These are phyloP conservation scores for Mycothermus thermophilus DNA, from an alignment of 495 filamentous ascomycete genomes.

Conservation along the genomic window DNA sequence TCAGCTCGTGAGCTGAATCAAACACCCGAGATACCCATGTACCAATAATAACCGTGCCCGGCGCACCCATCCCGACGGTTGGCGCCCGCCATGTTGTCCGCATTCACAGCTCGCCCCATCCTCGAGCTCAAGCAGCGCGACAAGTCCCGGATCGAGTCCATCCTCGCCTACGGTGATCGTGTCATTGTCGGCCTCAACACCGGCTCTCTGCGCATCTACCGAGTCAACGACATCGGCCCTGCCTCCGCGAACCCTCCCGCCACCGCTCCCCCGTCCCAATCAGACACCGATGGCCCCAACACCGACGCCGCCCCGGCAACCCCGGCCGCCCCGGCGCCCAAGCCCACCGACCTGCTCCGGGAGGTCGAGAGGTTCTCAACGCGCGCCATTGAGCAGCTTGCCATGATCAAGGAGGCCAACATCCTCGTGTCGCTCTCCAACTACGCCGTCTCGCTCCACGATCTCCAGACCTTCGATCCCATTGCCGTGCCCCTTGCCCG, in stretches of 20 bases:
- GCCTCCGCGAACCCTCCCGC: constrained; percentile 11
- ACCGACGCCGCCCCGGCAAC: constrained; percentile 14
- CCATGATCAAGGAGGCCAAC: constrained; percentile 86
- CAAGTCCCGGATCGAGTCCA: constrained; percentile 88
- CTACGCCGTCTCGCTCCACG: constrained; percentile 73
- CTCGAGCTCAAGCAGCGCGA: constrained; percentile 91
- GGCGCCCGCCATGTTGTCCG: constrained; percentile 71
- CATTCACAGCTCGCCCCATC: constrained; percentile 89
- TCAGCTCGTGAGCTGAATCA: no score
- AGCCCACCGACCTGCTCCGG: constrained; percentile 69
- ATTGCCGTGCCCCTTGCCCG: constrained; percentile 51
- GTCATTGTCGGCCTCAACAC: constrained; percentile 84
- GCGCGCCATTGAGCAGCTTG: constrained; percentile 78
- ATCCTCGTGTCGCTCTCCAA: constrained; percentile 83
- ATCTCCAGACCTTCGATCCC: constrained; percentile 68
- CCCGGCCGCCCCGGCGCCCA: constrained; percentile 23
- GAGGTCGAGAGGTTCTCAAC: constrained; percentile 90
- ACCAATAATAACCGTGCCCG: constrained; percentile 11
- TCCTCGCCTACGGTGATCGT: constrained; percentile 86
- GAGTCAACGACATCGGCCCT: constrained; percentile 48
- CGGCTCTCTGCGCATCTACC: constrained; percentile 79
- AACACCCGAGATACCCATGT: constrained; percentile 4
- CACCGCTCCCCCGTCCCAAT: constrained; percentile 2
- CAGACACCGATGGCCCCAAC: constrained; percentile 17
- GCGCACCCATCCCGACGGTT: constrained; percentile 8